Evolutionary conservation across 2,329 filamentous ascomycete species (phyloP).

Genomic region (Ophiostoma australiae): DNA sequence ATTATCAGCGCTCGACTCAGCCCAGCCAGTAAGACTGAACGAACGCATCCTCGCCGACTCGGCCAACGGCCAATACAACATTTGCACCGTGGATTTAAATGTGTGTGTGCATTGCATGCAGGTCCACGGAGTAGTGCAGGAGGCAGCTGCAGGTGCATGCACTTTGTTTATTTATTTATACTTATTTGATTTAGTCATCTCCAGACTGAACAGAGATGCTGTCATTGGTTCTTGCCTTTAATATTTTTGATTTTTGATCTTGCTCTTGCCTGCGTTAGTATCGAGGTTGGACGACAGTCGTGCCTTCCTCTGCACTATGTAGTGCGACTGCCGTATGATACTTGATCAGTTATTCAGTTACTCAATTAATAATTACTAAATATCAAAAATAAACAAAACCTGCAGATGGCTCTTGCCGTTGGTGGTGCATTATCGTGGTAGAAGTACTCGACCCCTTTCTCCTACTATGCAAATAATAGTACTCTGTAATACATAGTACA

Average conservation of each 20-base stretch:
- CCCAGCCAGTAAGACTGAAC: neutral
- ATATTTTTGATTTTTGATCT: too few species aligned
- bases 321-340: neutral
- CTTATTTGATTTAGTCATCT: too few species aligned
- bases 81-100: conserved; percentile 13
- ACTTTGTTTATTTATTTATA: conserved; percentile 3
- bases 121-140: conserved; percentile 19
- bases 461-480: too few species aligned
- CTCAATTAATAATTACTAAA: too few species aligned
- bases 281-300: neutral
- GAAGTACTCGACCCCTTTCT: neutral
- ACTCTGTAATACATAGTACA: too few species aligned
- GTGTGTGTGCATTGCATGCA: neutral
- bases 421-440: neutral
- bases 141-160: conserved; percentile 13
- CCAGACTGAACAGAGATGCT: neutral
- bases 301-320: neutral
- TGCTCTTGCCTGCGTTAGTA: too few species aligned
- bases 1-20: neutral
- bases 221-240: neutral
- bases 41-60: neutral
- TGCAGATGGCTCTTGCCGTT: neutral
- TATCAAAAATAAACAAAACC: neutral
- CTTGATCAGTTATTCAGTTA: too few species aligned
- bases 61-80: conserved; percentile 16